A percentile compares a stretch with the other conserved stretches of the same genome.
phyloP scores from a whole-genome alignment of 1,284 basidiomycete genomes.

The Fistulinella staudtii region DNA sequence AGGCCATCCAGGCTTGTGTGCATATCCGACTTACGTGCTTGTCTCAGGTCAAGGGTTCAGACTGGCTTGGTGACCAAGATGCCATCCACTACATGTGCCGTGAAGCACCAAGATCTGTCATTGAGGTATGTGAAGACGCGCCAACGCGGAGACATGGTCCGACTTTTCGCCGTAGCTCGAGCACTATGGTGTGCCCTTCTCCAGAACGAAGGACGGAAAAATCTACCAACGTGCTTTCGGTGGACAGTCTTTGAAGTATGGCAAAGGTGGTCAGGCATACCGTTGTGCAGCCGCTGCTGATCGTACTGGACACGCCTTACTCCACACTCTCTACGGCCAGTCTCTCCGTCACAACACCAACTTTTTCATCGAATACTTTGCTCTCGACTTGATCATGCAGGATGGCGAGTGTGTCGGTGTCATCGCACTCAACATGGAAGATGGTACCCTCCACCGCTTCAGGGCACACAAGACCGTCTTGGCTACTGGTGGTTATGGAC shows the following conservation, averaged over 20 bases:
- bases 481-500: constrained; percentile 98
- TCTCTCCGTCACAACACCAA: constrained; percentile 99
- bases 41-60: constrained; percentile 90
- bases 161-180: constrained; percentile 66
- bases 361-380: constrained; percentile 99
- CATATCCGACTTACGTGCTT: constrained; percentile 11
- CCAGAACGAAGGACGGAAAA: constrained; percentile 97
- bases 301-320: constrained; percentile 96
- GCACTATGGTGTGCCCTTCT: constrained; percentile 99
- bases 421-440: constrained; percentile 98
- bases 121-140: constrained; percentile 58
- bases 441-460: constrained; percentile 98
- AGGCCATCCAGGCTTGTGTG: constrained; percentile 24
- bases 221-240: constrained; percentile 99
- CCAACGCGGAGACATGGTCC: not conserved
- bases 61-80: constrained; percentile 99
- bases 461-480: constrained; percentile 97
- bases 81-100: constrained; percentile 99
- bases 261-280: constrained; percentile 99
- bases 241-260: constrained; percentile 95
- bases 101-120: constrained; percentile 91
- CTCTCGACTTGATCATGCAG: constrained; percentile 97
- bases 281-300: constrained; percentile 98
- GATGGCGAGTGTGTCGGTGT: constrained; percentile 99
- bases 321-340: constrained; percentile 99